Conservation (phyloP, 2,329 filamentous ascomycete genomes). For the Penicillium sp. region DNA sequence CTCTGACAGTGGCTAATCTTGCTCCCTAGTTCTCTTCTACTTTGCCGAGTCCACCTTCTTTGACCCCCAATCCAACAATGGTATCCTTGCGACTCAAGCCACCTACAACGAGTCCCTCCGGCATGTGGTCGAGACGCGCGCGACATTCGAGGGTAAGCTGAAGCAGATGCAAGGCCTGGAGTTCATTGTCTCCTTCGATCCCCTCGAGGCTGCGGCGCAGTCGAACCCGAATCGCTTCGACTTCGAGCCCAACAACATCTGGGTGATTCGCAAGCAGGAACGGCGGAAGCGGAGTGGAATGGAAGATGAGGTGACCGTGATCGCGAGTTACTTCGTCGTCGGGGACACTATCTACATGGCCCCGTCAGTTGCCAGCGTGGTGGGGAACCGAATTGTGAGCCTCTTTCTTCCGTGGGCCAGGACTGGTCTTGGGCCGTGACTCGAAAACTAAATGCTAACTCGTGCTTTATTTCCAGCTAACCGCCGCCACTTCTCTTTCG, state of each 20-base stretch:
- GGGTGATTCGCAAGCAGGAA: conserved; percentile 63
- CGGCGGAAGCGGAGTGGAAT: conserved; percentile 47
- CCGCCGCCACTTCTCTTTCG: conserved; percentile 57
- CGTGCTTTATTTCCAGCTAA: conserved; percentile 45
- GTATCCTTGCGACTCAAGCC: conserved; percentile 56
- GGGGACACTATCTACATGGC: conserved; percentile 64
- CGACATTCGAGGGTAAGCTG: conserved; percentile 58
- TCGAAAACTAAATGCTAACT: conserved; percentile 5
- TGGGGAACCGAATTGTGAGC: conserved; percentile 57
- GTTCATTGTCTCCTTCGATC: conserved; percentile 62
- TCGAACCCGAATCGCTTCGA: conserved; percentile 41
- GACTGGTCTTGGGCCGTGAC: background rate
- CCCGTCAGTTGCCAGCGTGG: conserved; percentile 60
- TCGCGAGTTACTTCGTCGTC: conserved; percentile 64
- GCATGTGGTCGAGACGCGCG: conserved; percentile 56
- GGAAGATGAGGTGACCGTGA: conserved; percentile 54
- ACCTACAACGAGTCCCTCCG: conserved; percentile 52
- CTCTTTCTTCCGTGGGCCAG: background rate
- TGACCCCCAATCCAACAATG: conserved; percentile 63
- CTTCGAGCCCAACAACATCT: conserved; percentile 55
- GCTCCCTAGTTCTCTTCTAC: conserved; percentile 58
- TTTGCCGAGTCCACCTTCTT: conserved; percentile 66
- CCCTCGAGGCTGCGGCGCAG: conserved; percentile 51
- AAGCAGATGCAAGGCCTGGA: conserved; percentile 59
- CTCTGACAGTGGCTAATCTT: background rate